Evolutionary conservation across 257 asterid genomes (phyloP), one percentile per base, ranked within the genome.

Genomic region (Nicotiana obtusifolia): DNA sequence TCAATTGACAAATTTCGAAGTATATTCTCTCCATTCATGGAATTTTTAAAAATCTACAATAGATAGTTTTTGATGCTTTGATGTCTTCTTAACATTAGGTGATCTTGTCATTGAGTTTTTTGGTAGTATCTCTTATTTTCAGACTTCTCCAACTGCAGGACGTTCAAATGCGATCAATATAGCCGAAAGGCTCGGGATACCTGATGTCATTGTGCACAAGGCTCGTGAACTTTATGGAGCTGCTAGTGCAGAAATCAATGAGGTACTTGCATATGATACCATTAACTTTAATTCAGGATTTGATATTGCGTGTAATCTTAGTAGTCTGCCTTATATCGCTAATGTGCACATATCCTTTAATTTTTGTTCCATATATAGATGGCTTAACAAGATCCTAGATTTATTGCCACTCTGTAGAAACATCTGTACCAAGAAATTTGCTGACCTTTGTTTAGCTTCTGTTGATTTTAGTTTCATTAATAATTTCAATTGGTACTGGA

Each of bases 81-180:
- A 75, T 49, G 80, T 75, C 26, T 49, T 16, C 17, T 49, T 17
- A 75, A 49, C 44, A 49, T 75, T 10, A 26, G 44, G 47, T 26
- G 80, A 49, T 49, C 2, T 1, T 75, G 22, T 24, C 62, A 4
- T 75, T 75, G 62, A 73, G 19, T 14, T 24, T 49, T 75, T 24
- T 49, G 64, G 5, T 75, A 49, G 44, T 5, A 75, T 26, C 62
- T 75, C 79, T 73, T 20, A 75, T 75, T 75, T 26, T 49, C 80
- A 49, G 62, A 41, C 67, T 15, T 80, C 75, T 86, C 82, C 83
- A 28, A 82, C 35, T 84, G 83, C 89, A 95, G 99, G 99, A 57
- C 93, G 97, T 35, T 96, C 99, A 83, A 96, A 96, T 92, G 99
- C 99, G 77, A 96, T 96, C 81, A 92, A 91, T 88, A 90, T 96